Evolutionary conservation across 768 basidiomycete species (phyloP).

Genomic region (Pleurotus djamor): DNA sequence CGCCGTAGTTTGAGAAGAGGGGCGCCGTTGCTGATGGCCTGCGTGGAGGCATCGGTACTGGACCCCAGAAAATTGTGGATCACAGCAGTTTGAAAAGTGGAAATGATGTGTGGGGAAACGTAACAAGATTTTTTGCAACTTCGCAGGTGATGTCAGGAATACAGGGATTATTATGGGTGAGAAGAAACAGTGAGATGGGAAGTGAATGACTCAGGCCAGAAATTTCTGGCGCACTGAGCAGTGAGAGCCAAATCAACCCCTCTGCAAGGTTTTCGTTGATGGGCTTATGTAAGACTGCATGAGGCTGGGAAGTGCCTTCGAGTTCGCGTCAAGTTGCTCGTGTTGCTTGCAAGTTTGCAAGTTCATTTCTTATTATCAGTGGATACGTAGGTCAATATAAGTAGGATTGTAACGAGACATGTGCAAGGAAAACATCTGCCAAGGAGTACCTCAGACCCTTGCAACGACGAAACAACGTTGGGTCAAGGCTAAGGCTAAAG

Average conservation of each 20-base stretch:
- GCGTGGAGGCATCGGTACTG: constrained; percentile 43
- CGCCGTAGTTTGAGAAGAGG: constrained; percentile 22
- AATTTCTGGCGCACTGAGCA: not conserved
- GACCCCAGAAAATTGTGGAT: not conserved
- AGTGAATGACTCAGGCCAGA: not conserved
- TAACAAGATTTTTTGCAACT: not conserved
- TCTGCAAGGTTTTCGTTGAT: not conserved
- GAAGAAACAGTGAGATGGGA: not conserved
- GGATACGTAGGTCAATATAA: no score
- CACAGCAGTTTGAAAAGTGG: not conserved
- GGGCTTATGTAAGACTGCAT: not conserved
- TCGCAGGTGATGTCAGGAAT: not conserved
- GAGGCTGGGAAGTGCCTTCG: not conserved
- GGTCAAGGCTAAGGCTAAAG: no score
- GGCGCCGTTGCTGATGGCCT: constrained; percentile 60
- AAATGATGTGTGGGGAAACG: not conserved
- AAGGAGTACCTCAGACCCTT: no score
- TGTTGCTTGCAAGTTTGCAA: no score
- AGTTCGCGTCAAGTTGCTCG: no score
- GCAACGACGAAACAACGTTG: no score
- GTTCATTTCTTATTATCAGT: no score
- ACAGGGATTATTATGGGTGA: not conserved
- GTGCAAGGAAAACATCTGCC: no score
- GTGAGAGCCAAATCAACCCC: not conserved
- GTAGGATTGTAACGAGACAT: no score